phyloP scores from a whole-genome alignment of 2,329 filamentous ascomycete genomes.

The Nannizzia gypsea region DNA sequence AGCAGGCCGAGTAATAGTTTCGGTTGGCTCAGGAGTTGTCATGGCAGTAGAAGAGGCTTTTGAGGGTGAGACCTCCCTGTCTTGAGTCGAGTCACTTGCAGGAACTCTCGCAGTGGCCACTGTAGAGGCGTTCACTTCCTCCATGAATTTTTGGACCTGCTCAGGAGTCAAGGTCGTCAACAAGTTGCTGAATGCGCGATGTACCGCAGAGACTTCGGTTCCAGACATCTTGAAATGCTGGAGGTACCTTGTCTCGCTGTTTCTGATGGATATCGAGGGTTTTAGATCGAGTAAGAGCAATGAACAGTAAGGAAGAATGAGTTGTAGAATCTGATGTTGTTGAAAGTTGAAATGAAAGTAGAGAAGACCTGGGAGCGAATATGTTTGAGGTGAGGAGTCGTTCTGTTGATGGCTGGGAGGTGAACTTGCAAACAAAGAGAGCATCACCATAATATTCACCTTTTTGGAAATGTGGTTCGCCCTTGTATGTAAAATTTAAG shows the following conservation, averaged over 20 bases:
- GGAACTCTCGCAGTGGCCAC: conserved; percentile 3
- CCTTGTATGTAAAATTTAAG: not conserved
- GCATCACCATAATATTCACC: not conserved
- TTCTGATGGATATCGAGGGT: not conserved
- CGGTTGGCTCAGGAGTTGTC: not conserved
- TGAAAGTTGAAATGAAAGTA: not conserved
- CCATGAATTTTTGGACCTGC: conserved; percentile 17
- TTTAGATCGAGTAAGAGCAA: not conserved
- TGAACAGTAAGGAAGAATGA: not conserved
- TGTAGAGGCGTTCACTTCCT: conserved; percentile 9
- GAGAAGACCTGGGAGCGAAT: not conserved
- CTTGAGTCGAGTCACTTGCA: conserved; percentile 5
- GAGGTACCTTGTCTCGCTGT: not conserved
- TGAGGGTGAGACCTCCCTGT: not conserved
- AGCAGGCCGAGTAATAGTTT: conserved; percentile 8
- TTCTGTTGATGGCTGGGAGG: not conserved
- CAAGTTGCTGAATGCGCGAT: conserved; percentile 20
- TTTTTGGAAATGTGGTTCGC: not conserved
- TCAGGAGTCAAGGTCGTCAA: conserved; percentile 19
- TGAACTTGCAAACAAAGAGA: not conserved
- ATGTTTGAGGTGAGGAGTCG: not conserved
- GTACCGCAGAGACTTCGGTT: conserved; percentile 15
- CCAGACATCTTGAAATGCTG: conserved; percentile 12
- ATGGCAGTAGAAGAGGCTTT: not conserved
- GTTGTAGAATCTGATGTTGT: not conserved